A percentile compares a stretch with the other conserved stretches of the same genome.
phyloP scores from a whole-genome alignment of 129 eudicot species.

The Lactuca saligna region DNA sequence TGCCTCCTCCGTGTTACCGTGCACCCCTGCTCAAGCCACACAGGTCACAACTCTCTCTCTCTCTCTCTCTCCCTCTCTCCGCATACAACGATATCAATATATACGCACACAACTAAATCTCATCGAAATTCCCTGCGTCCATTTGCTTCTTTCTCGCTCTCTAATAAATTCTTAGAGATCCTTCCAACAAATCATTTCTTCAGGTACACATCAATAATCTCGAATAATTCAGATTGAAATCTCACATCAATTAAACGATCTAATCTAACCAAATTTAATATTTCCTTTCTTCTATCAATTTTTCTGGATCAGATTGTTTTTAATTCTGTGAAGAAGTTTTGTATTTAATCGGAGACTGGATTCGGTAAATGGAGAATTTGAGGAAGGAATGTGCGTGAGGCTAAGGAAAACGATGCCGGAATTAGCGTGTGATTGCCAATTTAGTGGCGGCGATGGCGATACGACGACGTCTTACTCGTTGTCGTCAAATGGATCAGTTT shows the following conservation, averaged over 20 bases:
- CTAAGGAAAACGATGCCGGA: constrained; percentile 63
- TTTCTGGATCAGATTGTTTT: constrained; percentile 31
- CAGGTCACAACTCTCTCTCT: constrained; percentile 5
- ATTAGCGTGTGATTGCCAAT: constrained; percentile 52
- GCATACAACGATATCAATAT: constrained; percentile 23
- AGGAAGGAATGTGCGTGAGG: constrained; percentile 27
- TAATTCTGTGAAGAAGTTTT: constrained; percentile 24
- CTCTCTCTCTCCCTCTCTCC: constrained; percentile 17
- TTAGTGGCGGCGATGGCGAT: constrained; percentile 32
- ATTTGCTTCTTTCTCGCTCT: constrained; percentile 38
- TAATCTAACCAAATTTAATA: constrained; percentile 4
- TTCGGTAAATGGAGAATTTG: constrained; percentile 23
- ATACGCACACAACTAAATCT: constrained; percentile 45
- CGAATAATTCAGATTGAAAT: constrained; percentile 18
- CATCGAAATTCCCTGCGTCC: constrained; percentile 38
- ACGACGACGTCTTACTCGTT: constrained; percentile 43
- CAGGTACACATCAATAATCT: constrained; percentile 22
- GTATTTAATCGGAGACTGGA: constrained; percentile 17
- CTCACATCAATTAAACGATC: constrained; percentile 2
- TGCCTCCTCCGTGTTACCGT: constrained; percentile 34
- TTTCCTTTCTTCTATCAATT: not conserved
- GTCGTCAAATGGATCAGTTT: constrained; percentile 49
- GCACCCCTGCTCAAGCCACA: constrained; percentile 39
- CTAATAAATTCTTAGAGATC: constrained; percentile 31
- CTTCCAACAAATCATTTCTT: constrained; percentile 28